These are phyloP conservation scores for Colletotrichum filicis DNA, from an alignment of 2,329 filamentous ascomycete species.

Conservation along the genomic window DNA sequence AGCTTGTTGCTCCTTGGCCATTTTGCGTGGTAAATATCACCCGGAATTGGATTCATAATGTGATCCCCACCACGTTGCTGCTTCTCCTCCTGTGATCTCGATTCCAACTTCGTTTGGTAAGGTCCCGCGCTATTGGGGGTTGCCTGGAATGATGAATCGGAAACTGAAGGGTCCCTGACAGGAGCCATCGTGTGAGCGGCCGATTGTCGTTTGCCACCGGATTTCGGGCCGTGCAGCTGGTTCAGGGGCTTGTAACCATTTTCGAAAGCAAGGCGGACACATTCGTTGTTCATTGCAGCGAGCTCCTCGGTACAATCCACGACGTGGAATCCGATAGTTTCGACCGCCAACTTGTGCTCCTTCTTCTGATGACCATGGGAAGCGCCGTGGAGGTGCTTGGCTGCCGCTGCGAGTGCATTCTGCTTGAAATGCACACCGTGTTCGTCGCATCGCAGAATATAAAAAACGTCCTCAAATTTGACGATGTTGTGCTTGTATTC, in stretches of 20 bases:
- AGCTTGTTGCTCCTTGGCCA: slow-evolving; percentile 30
- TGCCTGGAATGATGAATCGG: not conserved
- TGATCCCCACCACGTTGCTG: not conserved
- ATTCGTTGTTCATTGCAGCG: slow-evolving; percentile 32
- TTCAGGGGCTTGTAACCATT: slow-evolving; percentile 35
- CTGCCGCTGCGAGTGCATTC: slow-evolving; percentile 31
- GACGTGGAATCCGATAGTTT: slow-evolving; percentile 34
- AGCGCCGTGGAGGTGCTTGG: slow-evolving; percentile 34
- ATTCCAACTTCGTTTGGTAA: not conserved
- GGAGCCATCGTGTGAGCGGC: not conserved
- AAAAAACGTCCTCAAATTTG: slow-evolving; percentile 33
- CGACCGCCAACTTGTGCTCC: slow-evolving; percentile 25
- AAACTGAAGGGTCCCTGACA: not conserved
- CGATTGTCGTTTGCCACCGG: slow-evolving; percentile 29
- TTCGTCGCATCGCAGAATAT: slow-evolving; percentile 38
- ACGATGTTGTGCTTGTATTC: slow-evolving; percentile 37
- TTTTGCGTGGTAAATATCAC: slow-evolving; percentile 34
- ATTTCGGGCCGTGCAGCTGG: slow-evolving; percentile 29
- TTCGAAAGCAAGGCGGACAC: slow-evolving; percentile 31
- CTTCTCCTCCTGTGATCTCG: not conserved
- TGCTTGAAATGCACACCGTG: slow-evolving; percentile 37
- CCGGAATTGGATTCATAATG: slow-evolving; percentile 33
- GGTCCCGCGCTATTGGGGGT: not conserved
- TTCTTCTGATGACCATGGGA: slow-evolving; percentile 33
- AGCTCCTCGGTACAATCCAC: slow-evolving; percentile 32